Conservation (phyloP, 116 monocot genomes). For the Cymodocea nodosa region DNA sequence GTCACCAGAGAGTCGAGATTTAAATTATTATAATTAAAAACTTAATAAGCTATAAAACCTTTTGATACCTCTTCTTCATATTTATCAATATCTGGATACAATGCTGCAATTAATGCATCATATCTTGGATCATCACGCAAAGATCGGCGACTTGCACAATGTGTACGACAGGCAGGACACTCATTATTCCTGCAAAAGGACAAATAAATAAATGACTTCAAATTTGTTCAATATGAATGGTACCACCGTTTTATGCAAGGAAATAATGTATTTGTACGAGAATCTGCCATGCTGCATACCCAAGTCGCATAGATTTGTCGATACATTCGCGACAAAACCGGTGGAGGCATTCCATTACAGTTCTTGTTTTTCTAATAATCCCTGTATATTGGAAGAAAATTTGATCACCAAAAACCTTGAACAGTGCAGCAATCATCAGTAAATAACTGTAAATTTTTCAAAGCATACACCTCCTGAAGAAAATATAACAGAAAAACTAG, state of each 20-base stretch:
- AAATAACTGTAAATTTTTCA: too few species aligned
- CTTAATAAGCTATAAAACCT: neutral
- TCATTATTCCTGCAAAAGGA: constrained; percentile 71
- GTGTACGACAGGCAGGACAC: constrained; percentile 96
- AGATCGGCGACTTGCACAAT: constrained; percentile 96
- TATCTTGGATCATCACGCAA: constrained; percentile 95
- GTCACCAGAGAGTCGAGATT: neutral
- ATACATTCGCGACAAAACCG: constrained; percentile 98
- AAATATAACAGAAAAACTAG: too few species aligned
- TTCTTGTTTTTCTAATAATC: constrained; percentile 95
- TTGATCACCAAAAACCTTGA: neutral
- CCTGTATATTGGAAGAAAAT: constrained; percentile 25
- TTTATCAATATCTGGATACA: constrained; percentile 96
- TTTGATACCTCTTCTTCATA: constrained; percentile 78
- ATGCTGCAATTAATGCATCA: constrained; percentile 74
- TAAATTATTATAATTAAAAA: neutral
- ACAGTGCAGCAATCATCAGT: neutral
- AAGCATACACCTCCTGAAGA: too few species aligned
- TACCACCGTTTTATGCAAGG: too few species aligned
- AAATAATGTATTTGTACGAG: neutral
- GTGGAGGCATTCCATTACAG: constrained; percentile 97
- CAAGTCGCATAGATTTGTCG: constrained; percentile 97
- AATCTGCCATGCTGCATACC: constrained; percentile 27
- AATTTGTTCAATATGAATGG: neutral
- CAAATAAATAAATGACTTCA: neutral